phyloP scores from a whole-genome alignment of 805 yeast genomes.

The Candida maris region DNA sequence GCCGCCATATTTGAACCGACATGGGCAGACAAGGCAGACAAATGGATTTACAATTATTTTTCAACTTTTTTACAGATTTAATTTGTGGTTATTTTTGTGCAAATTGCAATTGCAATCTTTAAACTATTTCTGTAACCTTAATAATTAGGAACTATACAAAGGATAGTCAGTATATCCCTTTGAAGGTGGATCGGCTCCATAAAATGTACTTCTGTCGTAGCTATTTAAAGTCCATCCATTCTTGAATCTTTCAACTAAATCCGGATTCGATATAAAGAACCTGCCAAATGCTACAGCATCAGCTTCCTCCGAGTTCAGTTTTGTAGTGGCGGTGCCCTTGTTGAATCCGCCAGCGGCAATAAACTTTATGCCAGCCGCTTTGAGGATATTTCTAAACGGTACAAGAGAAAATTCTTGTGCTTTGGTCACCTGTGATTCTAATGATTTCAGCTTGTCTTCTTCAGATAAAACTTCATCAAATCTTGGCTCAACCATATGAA shows the following conservation, averaged over 20 bases:
- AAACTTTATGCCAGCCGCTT: slow-evolving; percentile 25
- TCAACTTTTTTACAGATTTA: not conserved
- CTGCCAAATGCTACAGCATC: slow-evolving; percentile 41
- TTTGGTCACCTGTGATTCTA: slow-evolving; percentile 10
- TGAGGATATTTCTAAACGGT: slow-evolving; percentile 52
- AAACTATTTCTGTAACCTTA: not conserved
- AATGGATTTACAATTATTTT: slow-evolving; percentile 5
- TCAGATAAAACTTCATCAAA: slow-evolving; percentile 51
- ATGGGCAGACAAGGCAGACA: slow-evolving; percentile 1
- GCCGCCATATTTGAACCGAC: slow-evolving; percentile 1
- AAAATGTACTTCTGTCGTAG: slow-evolving; percentile 40
- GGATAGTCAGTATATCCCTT: slow-evolving; percentile 45
- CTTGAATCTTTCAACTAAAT: slow-evolving; percentile 35
- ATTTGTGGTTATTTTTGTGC: not conserved
- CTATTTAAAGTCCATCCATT: slow-evolving; percentile 33
- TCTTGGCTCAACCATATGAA: slow-evolving; percentile 53
- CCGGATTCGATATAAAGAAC: slow-evolving; percentile 43
- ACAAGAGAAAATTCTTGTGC: slow-evolving; percentile 2
- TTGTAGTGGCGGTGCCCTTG: slow-evolving; percentile 9
- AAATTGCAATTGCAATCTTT: not conserved
- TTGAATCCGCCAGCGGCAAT: slow-evolving; percentile 25
- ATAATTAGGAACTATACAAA: slow-evolving; percentile 1
- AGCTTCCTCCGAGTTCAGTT: slow-evolving; percentile 15
- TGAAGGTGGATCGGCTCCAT: slow-evolving; percentile 17
- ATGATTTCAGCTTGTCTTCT: slow-evolving; percentile 10